These are phyloP conservation scores for Cadophora luteo-olivacea DNA, from an alignment of 2,329 filamentous ascomycete species.

Conservation along the genomic window DNA sequence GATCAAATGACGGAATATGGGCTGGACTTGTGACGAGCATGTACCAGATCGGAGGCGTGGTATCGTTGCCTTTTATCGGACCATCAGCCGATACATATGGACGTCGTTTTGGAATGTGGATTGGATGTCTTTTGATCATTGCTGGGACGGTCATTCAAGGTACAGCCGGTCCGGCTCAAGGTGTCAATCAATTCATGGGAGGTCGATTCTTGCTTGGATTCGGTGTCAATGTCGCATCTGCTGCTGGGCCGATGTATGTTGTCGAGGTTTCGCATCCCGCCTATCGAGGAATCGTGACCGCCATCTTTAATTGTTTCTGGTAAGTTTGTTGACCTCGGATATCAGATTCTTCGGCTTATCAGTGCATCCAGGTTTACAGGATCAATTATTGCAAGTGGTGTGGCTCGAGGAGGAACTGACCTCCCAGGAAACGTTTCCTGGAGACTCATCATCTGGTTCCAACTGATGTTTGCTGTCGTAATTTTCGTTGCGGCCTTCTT, in stretches of 20 bases:
- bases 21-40: conserved; percentile 58
- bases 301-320: conserved; percentile 43
- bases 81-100: conserved; percentile 55
- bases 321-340: too few species aligned
- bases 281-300: conserved; percentile 52
- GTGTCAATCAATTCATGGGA: conserved; percentile 54
- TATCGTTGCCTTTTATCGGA: conserved; percentile 54
- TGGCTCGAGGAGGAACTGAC: conserved; percentile 57
- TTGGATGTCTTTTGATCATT: conserved; percentile 52
- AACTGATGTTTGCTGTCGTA: conserved; percentile 52
- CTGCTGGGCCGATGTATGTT: conserved; percentile 55
- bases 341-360: too few species aligned
- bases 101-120: conserved; percentile 54
- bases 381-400: conserved; percentile 60
- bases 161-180: conserved; percentile 44
- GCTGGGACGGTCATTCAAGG: conserved; percentile 55
- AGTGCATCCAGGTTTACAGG: conserved; percentile 53
- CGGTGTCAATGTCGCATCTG: conserved; percentile 54
- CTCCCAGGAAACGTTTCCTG: conserved; percentile 51
- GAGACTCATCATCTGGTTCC: conserved; percentile 59
- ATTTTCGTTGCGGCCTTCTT: conserved; percentile 57
- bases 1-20: conserved; percentile 53
- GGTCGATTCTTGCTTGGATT: conserved; percentile 69
- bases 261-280: conserved; percentile 55
- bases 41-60: conserved; percentile 58